Conservation (phyloP, 805 yeast genomes). For the Candida tallmaniae region DNA sequence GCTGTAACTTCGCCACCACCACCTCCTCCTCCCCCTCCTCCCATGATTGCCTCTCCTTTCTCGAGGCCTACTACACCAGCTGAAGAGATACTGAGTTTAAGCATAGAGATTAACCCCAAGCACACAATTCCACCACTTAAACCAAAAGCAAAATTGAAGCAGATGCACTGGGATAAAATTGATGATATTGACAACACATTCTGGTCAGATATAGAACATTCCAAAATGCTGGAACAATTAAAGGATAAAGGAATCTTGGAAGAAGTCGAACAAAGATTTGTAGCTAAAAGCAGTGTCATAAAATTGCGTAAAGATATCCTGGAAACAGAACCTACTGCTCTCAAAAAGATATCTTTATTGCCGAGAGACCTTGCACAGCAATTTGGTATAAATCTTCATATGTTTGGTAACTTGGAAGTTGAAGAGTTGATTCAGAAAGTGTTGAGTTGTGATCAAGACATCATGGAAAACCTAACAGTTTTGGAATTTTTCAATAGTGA, state of each 20-base stretch:
- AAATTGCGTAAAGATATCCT: constrained; percentile 29
- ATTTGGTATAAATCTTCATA: constrained; percentile 88
- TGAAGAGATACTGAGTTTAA: neutral
- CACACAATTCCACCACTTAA: constrained; percentile 23
- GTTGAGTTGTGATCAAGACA: constrained; percentile 68
- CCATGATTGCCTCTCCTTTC: neutral
- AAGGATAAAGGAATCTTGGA: constrained; percentile 73
- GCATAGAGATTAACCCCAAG: neutral
- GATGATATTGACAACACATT: constrained; percentile 81
- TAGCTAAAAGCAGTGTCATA: constrained; percentile 60
- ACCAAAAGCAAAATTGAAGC: constrained; percentile 79
- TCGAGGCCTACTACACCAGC: neutral
- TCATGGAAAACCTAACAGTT: constrained; percentile 65
- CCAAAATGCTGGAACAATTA: constrained; percentile 56
- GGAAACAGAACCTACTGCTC: constrained; percentile 3
- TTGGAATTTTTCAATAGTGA: constrained; percentile 80
- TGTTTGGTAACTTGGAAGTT: constrained; percentile 59
- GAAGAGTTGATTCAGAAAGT: constrained; percentile 66
- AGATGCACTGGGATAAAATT: constrained; percentile 94
- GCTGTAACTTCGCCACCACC: constrained; percentile 18
- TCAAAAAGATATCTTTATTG: constrained; percentile 59
- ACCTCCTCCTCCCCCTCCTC: constrained; percentile 12
- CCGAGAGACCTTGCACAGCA: constrained; percentile 89
- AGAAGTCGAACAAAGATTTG: constrained; percentile 83
- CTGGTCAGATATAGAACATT: constrained; percentile 70